phyloP scores from a whole-genome alignment of 768 basidiomycete species.

The Trichaptum fuscoviolaceum region DNA sequence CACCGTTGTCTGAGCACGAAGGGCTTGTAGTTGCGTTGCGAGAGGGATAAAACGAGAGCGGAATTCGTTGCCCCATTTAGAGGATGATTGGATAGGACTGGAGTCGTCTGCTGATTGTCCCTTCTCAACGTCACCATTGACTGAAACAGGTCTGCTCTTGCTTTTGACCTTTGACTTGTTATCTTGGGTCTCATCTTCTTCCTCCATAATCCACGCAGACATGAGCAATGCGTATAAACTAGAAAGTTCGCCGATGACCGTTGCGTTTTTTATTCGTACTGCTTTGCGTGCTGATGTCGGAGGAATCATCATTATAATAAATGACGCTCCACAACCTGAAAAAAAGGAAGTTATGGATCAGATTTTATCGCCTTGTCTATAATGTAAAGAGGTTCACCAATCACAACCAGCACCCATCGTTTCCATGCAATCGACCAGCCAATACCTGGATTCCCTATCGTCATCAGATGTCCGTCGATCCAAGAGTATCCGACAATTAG shows the following conservation, averaged over 20 bases:
- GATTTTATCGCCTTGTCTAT: slow-evolving; percentile 4
- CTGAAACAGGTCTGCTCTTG: background rate
- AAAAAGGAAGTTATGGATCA: background rate
- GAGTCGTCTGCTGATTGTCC: background rate
- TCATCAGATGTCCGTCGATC: slow-evolving; percentile 45
- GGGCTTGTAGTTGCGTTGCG: slow-evolving; percentile 27
- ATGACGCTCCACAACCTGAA: slow-evolving; percentile 43
- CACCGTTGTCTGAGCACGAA: slow-evolving; percentile 29
- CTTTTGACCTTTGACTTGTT: slow-evolving; percentile 8
- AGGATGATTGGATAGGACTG: background rate
- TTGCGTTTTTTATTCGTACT: slow-evolving; percentile 39
- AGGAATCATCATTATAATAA: slow-evolving; percentile 50
- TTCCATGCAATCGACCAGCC: slow-evolving; percentile 51
- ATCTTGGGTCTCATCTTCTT: slow-evolving; percentile 13
- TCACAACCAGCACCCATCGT: slow-evolving; percentile 44
- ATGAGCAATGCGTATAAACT: slow-evolving; percentile 38
- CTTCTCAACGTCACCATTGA: slow-evolving; percentile 1
- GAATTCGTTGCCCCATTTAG: slow-evolving; percentile 1
- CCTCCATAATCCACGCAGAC: slow-evolving; percentile 34
- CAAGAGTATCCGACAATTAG: slow-evolving; percentile 52
- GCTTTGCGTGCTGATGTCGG: slow-evolving; percentile 44
- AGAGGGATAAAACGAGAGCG: slow-evolving; percentile 21
- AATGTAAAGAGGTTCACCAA: slow-evolving; percentile 29
- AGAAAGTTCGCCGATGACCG: slow-evolving; percentile 33
- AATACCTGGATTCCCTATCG: slow-evolving; percentile 43